Base-by-base conservation (phyloP, 257 asterid species). In the Sherardia arvensis region DNA sequence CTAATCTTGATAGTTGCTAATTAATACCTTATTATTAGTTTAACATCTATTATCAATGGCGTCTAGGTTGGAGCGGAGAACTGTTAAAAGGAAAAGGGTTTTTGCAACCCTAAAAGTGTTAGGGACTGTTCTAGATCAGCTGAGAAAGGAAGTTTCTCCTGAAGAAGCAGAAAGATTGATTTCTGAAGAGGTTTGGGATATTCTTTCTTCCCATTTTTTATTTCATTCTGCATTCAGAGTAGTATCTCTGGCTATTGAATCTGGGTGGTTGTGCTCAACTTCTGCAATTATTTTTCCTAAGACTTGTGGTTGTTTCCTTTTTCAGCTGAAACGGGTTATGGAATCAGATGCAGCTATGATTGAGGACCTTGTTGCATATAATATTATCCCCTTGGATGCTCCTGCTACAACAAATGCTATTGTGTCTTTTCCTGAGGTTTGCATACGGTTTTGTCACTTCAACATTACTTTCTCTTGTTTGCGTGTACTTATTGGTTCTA, bases 281-380 rank as follows among this genome's bases (percentile, higher is more conserved):
- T 38, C 17, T 38, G 47, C 47, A 38, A 38, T 38, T 38, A 43
- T 43, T 6, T 43, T 43, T 30, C 10, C 32, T 30, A 5, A 59
- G 33, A 17, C 62, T 58, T 29, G 36, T 67, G 73, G 56, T 68
- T 76, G 71, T 57, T 68, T 53, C 72, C 60, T 68, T 66, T 75
- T 64, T 23, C 87, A 92, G 99, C 62, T 90, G 80, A 92, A 87
- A 81, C 96, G 86, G 26, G 85, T 92, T 79, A 89, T 92, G 82
- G 91, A 85, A 80, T 80, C 88, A 30, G 99, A 92, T 85, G 97
- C 97, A 65, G 97, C 97, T 47, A 92, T 92, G 99, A 78, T 84
- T n/a, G 97, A 92, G 76, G 99, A 92, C 84, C 65, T 84, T 75
- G 77, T 86, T 64, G 79, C 99, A 20, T 89, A 84, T 64, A 92